phyloP scores from a whole-genome alignment of 2,329 filamentous ascomycete species.

The Orbilia blumenaviensis region DNA sequence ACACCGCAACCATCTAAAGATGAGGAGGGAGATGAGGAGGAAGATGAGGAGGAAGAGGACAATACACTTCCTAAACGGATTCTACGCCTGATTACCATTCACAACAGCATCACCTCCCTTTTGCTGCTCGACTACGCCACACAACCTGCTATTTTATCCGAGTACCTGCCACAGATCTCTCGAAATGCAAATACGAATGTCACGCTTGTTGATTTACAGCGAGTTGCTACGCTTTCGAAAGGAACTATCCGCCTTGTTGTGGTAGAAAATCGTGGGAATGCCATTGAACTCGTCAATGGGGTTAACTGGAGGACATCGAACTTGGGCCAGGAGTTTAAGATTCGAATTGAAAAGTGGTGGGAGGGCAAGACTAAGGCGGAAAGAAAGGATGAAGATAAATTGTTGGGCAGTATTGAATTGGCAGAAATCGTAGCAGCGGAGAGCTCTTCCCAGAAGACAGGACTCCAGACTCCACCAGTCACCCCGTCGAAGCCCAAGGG shows the following conservation, averaged over 20 bases:
- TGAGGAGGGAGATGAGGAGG: not conserved
- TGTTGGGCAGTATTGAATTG: constrained; percentile 28
- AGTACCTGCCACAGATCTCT: constrained; percentile 38
- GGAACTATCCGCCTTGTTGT: constrained; percentile 11
- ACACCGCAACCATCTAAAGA: not conserved
- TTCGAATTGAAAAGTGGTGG: constrained; percentile 32
- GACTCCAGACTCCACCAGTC: constrained; percentile 19
- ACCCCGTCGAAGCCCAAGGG: constrained; percentile 34
- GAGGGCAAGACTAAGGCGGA: not conserved
- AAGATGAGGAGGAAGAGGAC: not conserved
- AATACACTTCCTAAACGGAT: constrained; percentile 28
- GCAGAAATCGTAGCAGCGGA: constrained; percentile 8
- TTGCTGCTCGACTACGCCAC: constrained; percentile 43
- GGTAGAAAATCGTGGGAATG: constrained; percentile 34
- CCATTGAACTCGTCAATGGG: constrained; percentile 31
- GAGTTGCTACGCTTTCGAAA: constrained; percentile 27
- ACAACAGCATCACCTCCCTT: constrained; percentile 28
- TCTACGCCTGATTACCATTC: constrained; percentile 27
- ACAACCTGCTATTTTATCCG: constrained; percentile 30
- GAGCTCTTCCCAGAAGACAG: not conserved
- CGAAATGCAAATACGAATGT: constrained; percentile 41
- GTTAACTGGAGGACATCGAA: constrained; percentile 34
- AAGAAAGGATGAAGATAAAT: constrained; percentile 17
- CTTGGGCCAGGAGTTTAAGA: constrained; percentile 17
- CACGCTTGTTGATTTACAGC: constrained; percentile 32